Base-by-base conservation (phyloP, 495 filamentous ascomycete species). In the Xylaria sp. region DNA sequence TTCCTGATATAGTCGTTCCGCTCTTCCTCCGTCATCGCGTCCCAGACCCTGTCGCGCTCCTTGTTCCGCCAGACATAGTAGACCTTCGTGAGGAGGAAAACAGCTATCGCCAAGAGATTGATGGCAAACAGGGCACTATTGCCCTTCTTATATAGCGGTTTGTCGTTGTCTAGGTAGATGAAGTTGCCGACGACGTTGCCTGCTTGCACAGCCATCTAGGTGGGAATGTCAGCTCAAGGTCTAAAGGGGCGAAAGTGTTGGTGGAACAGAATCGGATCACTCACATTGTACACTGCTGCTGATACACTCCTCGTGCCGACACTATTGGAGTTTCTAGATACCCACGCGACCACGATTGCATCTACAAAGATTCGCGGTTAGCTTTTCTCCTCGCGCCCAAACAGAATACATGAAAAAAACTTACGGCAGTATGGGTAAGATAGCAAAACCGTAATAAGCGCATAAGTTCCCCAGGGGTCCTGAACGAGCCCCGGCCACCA, bases 231-330 rank as follows among this genome's bases (percentile, higher is more conserved):
- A 72, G 70, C 63, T 6, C 21, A 19, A 9, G 31, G 21, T 35
- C 31, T 12, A 35, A 3, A 12, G 17, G 33, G 19, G 0, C 0
- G 19, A 37, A 2, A 19, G 35, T 57, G 9, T 31, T 35, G 29
- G 21, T 8, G 12, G 50, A 8, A 26, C 31, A 9, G 55, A 58
- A 15, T 31, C 0, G 15, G 35, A 50, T 26, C 29, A 50, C 72
- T 57, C 65, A 79, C 77, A 37, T 93, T 93, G 72, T 93, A 93
- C 17, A 91, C 67, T 0, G 86, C 85, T 0, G 89, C 88, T 2
- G 86, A 86, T 5, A 93, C 91, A 21, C 90, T 89, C 1, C 91
- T 77, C 0, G 91, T 91, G 3, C 91, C 81, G 19, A 93, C 91
- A 0, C 87, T 87, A n/a, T 90, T 90, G 5, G 89, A 85, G 76